Conservation (phyloP, 2,329 filamentous ascomycete genomes). For the Xylaria sp. region DNA sequence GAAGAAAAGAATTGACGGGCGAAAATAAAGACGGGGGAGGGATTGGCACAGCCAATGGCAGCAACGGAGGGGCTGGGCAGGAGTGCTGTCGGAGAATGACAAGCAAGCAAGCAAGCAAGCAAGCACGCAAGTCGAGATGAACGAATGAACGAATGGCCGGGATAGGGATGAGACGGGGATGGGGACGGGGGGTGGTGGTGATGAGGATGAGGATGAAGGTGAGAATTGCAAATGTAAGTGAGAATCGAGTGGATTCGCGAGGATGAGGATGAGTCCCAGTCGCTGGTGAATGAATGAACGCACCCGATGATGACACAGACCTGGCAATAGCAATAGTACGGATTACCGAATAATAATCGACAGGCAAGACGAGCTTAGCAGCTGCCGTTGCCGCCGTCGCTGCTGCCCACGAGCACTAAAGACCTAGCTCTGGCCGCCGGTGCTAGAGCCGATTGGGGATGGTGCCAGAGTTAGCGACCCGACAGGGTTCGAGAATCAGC, state of each 20-base stretch:
- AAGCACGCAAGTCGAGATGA: neutral
- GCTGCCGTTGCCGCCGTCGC: constrained; percentile 2
- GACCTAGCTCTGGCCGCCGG: neutral
- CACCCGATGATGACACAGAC: constrained; percentile 1
- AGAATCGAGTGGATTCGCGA: no score
- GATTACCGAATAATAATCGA: neutral
- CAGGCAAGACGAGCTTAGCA: neutral
- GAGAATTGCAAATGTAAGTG: neutral
- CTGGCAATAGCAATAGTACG: neutral
- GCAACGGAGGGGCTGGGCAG: constrained; percentile 20
- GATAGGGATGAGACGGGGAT: neutral
- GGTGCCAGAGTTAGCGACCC: neutral
- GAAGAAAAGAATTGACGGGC: constrained; percentile 7
- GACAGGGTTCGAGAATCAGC: constrained; percentile 7
- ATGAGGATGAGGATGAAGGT: constrained; percentile 2
- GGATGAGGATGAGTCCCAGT: no score
- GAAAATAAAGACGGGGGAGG: constrained; percentile 11
- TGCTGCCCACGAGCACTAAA: no score
- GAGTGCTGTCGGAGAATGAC: neutral
- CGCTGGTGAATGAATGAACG: neutral
- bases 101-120: no score
- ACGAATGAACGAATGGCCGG: neutral
- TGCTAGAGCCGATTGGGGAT: constrained; percentile 18
- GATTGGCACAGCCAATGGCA: constrained; percentile 13
- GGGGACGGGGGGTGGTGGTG: neutral